Base-by-base conservation (phyloP, 1,139 yeast species). In the Kodamaea arcana region DNA sequence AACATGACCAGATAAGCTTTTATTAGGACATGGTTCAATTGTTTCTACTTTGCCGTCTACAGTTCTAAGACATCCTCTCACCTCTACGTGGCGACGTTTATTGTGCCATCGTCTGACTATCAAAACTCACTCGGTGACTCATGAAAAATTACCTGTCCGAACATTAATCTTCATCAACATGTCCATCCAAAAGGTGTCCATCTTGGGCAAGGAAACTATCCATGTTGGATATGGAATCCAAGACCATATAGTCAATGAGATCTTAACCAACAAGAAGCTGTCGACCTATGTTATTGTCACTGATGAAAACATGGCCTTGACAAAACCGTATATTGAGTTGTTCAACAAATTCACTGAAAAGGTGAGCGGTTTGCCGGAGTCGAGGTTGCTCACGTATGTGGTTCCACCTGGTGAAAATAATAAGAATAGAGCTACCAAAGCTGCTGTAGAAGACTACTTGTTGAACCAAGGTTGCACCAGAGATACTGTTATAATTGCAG, bases 341-440 rank as follows among this genome's bases (percentile, higher is more conserved):
- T 58, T 60, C 30, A 33, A 41, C 35, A 43, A 57, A 31, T 67
- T 79, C 48, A 47, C 62, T 39, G 39, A 40, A 2, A 52, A 53
- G 34, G 48, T 77, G 33, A 35, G 40, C 4, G 39, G 33, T n/a
- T 37, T 45, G 26, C 73, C 79, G 0, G 60, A 58, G 7, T 72
- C 90, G 3, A 74, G 97, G 44, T 61, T 94, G 27, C 65, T 94
- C 38, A 69, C 78, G 16, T 90, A 83, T 56, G 69, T 73, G 11
- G 86, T 94, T 15, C 70, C 94, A 5, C 98, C 98, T 0, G 99
- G 99, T 31, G 99, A 94, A 59, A 79, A 87, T 36, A 83, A 85
- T 58, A 94, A 94, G 65, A 83, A 78, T 43, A 75, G 98, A 47
- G 78, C 78, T 36, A 88, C 96, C 29, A 94, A 94, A 60, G 97